A percentile compares a stretch with the other conserved stretches of the same genome.
These are phyloP conservation scores for Cryptococcus sp. DNA, from an alignment of 1,284 basidiomycete species.

Conservation along the genomic window DNA sequence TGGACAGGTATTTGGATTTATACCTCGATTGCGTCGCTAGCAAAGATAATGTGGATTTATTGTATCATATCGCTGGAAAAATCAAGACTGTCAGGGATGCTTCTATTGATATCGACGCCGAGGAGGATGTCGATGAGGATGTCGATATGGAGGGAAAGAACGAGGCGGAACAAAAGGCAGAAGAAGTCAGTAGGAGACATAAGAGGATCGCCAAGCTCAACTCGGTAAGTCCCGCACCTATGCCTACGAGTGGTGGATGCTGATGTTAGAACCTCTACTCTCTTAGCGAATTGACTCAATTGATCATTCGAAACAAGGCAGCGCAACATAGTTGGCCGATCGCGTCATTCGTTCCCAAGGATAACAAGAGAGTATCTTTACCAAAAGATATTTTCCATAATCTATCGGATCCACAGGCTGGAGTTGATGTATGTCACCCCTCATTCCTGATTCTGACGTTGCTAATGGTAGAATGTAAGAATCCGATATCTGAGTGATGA, in stretches of 20 bases:
- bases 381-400: slow-evolving; percentile 72
- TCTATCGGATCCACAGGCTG: slow-evolving; percentile 24
- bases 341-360: slow-evolving; percentile 71
- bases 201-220: too few relatives aligned
- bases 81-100: slow-evolving; percentile 79
- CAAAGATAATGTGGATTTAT: slow-evolving; percentile 71
- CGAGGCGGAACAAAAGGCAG: too few relatives aligned
- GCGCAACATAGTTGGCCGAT: slow-evolving; percentile 69
- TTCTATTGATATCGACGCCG: slow-evolving; percentile 12
- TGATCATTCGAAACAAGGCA: slow-evolving; percentile 71
- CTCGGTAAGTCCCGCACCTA: background rate
- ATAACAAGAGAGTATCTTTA: too few relatives aligned
- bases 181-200: too few relatives aligned
- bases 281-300: slow-evolving; percentile 82
- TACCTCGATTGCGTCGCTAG: slow-evolving; percentile 74
- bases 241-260: background rate
- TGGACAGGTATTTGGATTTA: slow-evolving; percentile 74
- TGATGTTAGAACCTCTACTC: slow-evolving; percentile 72
- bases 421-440: slow-evolving; percentile 15
- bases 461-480: slow-evolving; percentile 13
- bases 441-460: background rate
- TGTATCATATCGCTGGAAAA: slow-evolving; percentile 77
- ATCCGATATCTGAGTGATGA: slow-evolving; percentile 33
- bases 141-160: too few relatives aligned
- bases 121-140: background rate